Percentiles rank a stretch among this genome's conserved stretches.
Conservation (phyloP, 2,329 filamentous ascomycete species). For the Aureobasidium melanogenum region DNA sequence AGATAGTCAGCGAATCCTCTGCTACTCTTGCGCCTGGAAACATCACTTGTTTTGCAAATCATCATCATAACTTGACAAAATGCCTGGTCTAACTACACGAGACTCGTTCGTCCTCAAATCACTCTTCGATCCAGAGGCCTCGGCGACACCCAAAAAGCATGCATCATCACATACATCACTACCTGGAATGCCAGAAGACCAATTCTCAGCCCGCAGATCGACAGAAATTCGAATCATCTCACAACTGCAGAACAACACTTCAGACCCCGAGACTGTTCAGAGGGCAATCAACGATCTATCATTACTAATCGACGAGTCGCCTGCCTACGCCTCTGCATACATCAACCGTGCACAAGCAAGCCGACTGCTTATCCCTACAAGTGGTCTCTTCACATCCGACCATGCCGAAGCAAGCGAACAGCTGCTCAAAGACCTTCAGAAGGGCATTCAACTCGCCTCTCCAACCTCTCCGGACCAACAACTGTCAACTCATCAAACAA, state of each 20-base stretch:
- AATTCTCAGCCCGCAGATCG: not conserved
- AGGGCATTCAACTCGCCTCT: slow-evolving; percentile 50
- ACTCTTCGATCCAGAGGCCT: slow-evolving; percentile 33
- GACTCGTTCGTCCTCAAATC: slow-evolving; percentile 30
- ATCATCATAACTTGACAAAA: not conserved
- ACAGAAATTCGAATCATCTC: slow-evolving; percentile 8
- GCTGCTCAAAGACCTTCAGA: slow-evolving; percentile 28
- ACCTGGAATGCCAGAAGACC: not conserved
- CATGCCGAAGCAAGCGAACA: slow-evolving; percentile 6
- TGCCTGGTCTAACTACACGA: slow-evolving; percentile 25
- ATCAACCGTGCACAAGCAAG: slow-evolving; percentile 66
- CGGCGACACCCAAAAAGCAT: slow-evolving; percentile 21
- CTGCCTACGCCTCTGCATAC: slow-evolving; percentile 61
- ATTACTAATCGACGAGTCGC: slow-evolving; percentile 47
- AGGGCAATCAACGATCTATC: slow-evolving; percentile 1
- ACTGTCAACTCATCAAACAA: slow-evolving; percentile 56
- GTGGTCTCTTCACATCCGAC: slow-evolving; percentile 9
- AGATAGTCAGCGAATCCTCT: not conserved
- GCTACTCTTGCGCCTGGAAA: not conserved
- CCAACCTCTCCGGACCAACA: slow-evolving; percentile 40
- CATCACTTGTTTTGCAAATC: not conserved
- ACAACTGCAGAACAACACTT: not conserved
- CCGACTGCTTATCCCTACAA: slow-evolving; percentile 30
- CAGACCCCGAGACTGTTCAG: not conserved
- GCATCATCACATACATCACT: not conserved